Base-by-base conservation (phyloP, 495 filamentous ascomycete genomes). In the Sordaria brevicollis region DNA sequence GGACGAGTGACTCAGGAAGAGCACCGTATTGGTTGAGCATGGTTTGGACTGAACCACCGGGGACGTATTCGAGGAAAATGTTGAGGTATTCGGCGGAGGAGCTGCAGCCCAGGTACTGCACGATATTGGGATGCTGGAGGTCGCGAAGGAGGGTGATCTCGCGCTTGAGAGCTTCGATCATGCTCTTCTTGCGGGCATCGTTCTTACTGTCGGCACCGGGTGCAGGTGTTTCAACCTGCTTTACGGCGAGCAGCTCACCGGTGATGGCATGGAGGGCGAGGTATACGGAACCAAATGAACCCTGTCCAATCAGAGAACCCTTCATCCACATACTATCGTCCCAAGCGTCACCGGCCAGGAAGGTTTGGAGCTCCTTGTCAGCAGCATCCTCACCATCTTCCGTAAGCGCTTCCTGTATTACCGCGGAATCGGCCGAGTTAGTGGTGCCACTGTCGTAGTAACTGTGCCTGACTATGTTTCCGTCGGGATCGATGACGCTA, bases 31-130 rank as follows among this genome's bases (percentile, higher is more conserved):
- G 95, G 78, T 97, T 95, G 70, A 99, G 89, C 92, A 99, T 97
- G 6, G 92, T 94, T 41, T 96, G 94, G 37, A 99, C 96, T 15
- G 94, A 97, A 35, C 95, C 95, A 78, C 95, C 95, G 36, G 95
- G 93, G 8, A 99, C 95, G 81, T 99, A 99, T 80, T 99, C 95
- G 75, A 99, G 87, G 89, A 99, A 99, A 90, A 99, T 99, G 83
- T 99, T 99, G 73, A 99, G 88, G 74, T 96, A 91, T 68, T 92
- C 87, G 68, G 93, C 90, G 70, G 97, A 94, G 37, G 93, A 93
- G 74, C 92, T 91, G 65, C 93, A 96, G 54, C 94, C 95, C 38
- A 98, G 89, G 76, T 99, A 99, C 75, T 97, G 96, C 75, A 99
- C 95, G 76, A 99, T 98, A 77, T 99, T 98, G 43, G 92, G 88